Evolutionary conservation across 345 rosid species (phyloP).

Genomic region (Clarkia xantiana): DNA sequence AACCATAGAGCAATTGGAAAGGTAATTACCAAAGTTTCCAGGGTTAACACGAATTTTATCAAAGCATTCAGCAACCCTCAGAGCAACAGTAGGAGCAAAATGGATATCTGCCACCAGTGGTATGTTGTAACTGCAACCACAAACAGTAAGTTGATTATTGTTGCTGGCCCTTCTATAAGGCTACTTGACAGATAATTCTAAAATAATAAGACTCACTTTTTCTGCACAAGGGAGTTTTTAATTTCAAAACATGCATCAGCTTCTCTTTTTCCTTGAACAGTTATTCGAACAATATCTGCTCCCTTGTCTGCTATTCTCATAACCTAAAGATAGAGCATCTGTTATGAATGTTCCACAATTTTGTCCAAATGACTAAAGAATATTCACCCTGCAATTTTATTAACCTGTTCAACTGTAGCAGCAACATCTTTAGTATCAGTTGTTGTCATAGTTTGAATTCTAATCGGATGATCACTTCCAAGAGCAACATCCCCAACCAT

Average conservation of each 20-base stretch:
- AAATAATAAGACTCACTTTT: constrained; percentile 35
- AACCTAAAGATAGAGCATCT: constrained; percentile 32
- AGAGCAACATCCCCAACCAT: constrained; percentile 90
- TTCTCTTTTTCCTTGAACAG: constrained; percentile 98
- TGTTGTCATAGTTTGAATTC: constrained; percentile 96
- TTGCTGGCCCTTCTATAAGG: not conserved
- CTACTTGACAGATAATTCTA: not conserved
- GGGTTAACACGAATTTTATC: constrained; percentile 98
- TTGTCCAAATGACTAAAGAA: no score
- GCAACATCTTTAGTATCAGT: constrained; percentile 77
- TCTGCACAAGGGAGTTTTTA: constrained; percentile 80
- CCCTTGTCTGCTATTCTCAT: constrained; percentile 90
- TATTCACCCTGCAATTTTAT: no score
- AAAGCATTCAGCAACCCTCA: constrained; percentile 89
- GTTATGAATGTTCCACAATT: no score
- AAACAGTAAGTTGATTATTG: constrained; percentile 10
- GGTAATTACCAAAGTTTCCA: constrained; percentile 71
- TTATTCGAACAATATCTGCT: constrained; percentile 87
- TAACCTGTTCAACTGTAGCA: constrained; percentile 94
- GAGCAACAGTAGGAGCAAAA: constrained; percentile 86
- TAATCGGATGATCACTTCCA: constrained; percentile 88
- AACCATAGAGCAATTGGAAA: not conserved
- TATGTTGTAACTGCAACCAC: constrained; percentile 66
- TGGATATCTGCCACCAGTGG: constrained; percentile 98
- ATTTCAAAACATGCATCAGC: constrained; percentile 97